phyloP scores from a whole-genome alignment of 2,329 filamentous ascomycete species.

The Tolypocladium cylindrosporum region DNA sequence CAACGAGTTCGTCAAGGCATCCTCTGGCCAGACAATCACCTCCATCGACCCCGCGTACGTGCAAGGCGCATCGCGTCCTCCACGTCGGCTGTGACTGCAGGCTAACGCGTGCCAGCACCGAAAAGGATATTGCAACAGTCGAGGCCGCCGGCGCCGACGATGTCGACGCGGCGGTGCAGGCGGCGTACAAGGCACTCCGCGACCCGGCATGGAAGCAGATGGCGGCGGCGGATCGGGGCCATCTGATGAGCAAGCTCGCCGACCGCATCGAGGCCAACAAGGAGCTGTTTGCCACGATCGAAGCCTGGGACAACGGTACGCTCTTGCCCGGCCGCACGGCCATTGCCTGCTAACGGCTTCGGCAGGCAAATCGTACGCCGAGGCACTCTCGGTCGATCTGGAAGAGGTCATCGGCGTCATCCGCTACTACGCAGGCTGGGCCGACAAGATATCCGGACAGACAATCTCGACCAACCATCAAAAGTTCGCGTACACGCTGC shows the following conservation, averaged over 20 bases:
- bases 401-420: constrained; percentile 33
- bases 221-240: constrained; percentile 54
- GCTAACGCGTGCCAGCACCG: constrained; percentile 21
- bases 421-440: constrained; percentile 70
- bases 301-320: constrained; percentile 74
- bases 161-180: constrained; percentile 20
- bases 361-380: constrained; percentile 40
- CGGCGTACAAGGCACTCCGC: constrained; percentile 58
- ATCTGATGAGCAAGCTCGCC: constrained; percentile 60
- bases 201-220: constrained; percentile 60
- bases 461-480: constrained; percentile 58
- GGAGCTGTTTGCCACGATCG: constrained; percentile 37
- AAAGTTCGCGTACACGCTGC: constrained; percentile 68
- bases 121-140: constrained; percentile 20
- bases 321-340: neutral
- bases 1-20: constrained; percentile 60
- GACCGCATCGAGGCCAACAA: constrained; percentile 58
- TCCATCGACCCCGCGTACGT: constrained; percentile 43
- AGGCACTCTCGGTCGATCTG: constrained; percentile 57
- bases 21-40: constrained; percentile 42
- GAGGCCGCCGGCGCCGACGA: constrained; percentile 18
- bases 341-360: neutral
- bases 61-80: neutral
- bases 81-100: neutral
- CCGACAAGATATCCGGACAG: constrained; percentile 69